These are phyloP conservation scores for Hura crepitans DNA, from an alignment of 441 rosid species.

Conservation along the genomic window DNA sequence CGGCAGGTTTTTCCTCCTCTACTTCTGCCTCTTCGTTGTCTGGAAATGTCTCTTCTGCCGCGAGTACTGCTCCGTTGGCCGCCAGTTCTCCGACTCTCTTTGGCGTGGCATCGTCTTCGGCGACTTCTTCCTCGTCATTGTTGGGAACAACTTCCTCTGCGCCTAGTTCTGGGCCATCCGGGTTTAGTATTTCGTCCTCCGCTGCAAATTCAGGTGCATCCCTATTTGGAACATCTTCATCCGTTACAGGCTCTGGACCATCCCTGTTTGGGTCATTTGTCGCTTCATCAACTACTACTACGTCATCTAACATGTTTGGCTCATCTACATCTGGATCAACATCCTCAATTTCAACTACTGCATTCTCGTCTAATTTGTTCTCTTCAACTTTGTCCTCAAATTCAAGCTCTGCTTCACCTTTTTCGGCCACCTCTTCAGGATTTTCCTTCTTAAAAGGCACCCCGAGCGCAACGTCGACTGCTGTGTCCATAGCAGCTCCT, in stretches of 20 bases:
- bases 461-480: slow-evolving; percentile 27
- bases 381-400: slow-evolving; percentile 22
- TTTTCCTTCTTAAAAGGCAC: slow-evolving; percentile 37
- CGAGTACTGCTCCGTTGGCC: slow-evolving; percentile 22
- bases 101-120: slow-evolving; percentile 19
- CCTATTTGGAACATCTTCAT: slow-evolving; percentile 24
- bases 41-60: not conserved
- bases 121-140: not conserved
- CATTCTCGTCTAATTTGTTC: slow-evolving; percentile 26
- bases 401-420: slow-evolving; percentile 27
- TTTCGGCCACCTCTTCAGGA: slow-evolving; percentile 33
- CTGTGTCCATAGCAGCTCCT: slow-evolving; percentile 33
- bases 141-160: slow-evolving; percentile 14
- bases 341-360: slow-evolving; percentile 20
- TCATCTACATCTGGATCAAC: slow-evolving; percentile 21
- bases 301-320: slow-evolving; percentile 20
- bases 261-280: slow-evolving; percentile 19
- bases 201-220: slow-evolving; percentile 21
- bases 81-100: slow-evolving; percentile 22
- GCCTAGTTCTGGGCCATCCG: not conserved
- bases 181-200: slow-evolving; percentile 19
- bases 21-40: slow-evolving; percentile 6
- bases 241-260: slow-evolving; percentile 24
- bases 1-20: slow-evolving; percentile 23
- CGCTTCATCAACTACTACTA: slow-evolving; percentile 18